A percentile compares a stretch with the other conserved stretches of the same genome.
These are phyloP conservation scores for Scheffersomyces parashehatae DNA, from an alignment of 1,139 yeast genomes.

Conservation along the genomic window DNA sequence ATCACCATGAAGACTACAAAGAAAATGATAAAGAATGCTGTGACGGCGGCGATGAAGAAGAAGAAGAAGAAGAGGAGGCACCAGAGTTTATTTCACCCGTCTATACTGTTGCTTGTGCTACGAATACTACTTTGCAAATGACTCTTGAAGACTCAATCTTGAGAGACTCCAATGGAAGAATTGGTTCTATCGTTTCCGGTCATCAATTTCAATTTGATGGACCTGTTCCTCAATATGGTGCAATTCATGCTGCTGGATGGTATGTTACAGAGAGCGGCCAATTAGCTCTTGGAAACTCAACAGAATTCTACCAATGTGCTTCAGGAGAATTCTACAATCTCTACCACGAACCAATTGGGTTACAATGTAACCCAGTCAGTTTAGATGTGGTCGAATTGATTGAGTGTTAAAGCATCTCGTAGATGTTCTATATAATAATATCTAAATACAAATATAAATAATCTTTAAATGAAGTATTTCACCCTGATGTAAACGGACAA, in stretches of 20 bases:
- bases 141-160: constrained; percentile 34
- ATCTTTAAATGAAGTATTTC: constrained; percentile 13
- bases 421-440: not conserved
- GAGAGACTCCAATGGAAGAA: constrained; percentile 34
- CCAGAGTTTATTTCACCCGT: constrained; percentile 23
- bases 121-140: constrained; percentile 33
- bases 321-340: constrained; percentile 46
- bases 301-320: constrained; percentile 43
- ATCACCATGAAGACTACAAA: constrained; percentile 1
- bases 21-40: constrained; percentile 1
- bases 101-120: constrained; percentile 35
- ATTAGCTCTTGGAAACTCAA: constrained; percentile 36
- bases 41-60: constrained; percentile 3
- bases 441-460: constrained; percentile 4
- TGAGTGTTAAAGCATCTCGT: constrained; percentile 20
- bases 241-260: constrained; percentile 47
- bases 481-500: constrained; percentile 28
- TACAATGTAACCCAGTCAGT: constrained; percentile 37
- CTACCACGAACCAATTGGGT: constrained; percentile 33
- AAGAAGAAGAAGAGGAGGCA: constrained; percentile 3
- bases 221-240: constrained; percentile 44
- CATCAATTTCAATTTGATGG: constrained; percentile 50
- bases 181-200: constrained; percentile 45
- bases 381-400: constrained; percentile 39
- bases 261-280: constrained; percentile 37